phyloP scores from a whole-genome alignment of 805 yeast genomes.

The Sugiyamaella marilandica region DNA sequence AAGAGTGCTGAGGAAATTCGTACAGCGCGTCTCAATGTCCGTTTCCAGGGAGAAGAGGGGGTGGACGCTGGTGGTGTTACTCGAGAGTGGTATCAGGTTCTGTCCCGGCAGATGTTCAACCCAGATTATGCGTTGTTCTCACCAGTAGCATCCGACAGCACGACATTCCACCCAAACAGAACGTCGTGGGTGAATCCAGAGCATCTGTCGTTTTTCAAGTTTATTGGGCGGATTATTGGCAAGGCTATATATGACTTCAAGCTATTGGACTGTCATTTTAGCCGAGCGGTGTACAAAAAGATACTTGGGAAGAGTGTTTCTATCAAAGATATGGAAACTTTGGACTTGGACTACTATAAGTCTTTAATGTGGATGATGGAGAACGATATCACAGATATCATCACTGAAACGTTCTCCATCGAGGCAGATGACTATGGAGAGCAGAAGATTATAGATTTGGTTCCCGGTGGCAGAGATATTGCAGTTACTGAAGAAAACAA shows the following conservation, averaged over 20 bases:
- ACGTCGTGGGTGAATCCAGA: conserved; percentile 91
- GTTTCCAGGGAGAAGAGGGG: conserved; percentile 91
- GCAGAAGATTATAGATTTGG: conserved; percentile 73
- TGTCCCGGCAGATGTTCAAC: conserved; percentile 91
- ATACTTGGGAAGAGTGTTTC: conserved; percentile 76
- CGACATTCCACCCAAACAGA: conserved; percentile 93
- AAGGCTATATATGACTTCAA: conserved; percentile 87
- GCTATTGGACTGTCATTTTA: conserved; percentile 88
- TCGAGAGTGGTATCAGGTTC: conserved; percentile 94
- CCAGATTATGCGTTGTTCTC: conserved; percentile 90
- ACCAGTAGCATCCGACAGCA: conserved; percentile 86
- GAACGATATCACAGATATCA: conserved; percentile 92
- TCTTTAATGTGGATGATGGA: conserved; percentile 94
- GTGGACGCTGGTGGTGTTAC: conserved; percentile 98
- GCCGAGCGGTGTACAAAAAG: conserved; percentile 88
- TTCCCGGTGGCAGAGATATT: conserved; percentile 75
- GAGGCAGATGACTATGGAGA: conserved; percentile 94
- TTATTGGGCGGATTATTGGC: conserved; percentile 90
- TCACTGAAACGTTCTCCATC: conserved; percentile 89
- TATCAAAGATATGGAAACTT: conserved; percentile 87
- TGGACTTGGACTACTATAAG: conserved; percentile 88
- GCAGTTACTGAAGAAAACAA: conserved; percentile 89
- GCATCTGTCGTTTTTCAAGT: conserved; percentile 86
- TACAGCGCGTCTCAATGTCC: conserved; percentile 66
- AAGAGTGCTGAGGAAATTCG: conserved; percentile 70